Evolutionary conservation across 2,329 filamentous ascomycete genomes (phyloP), one percentile per base, ranked within the genome.

Genomic region (Aspergillus oerlinghausenensis): DNA sequence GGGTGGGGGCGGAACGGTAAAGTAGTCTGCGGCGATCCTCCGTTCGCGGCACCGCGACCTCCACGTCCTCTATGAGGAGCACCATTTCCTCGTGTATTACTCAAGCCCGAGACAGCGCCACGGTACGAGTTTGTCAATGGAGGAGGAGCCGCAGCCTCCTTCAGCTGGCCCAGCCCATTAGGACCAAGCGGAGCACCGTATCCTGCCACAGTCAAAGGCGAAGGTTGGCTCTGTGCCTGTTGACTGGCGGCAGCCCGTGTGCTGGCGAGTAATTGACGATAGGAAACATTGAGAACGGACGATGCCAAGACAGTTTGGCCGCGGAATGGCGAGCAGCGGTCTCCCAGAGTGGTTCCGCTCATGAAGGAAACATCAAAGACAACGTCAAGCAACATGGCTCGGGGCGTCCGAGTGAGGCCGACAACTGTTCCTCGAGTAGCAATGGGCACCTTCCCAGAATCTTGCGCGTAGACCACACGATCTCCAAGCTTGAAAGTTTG

Each of bases 361-460:
- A 99, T 97, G 75, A 99, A 99, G 0, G 91, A 89, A 11, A 85
- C 84, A 71, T 99, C 95, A 75, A 96, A 99, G 7, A 99, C 87
- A 56, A 97, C 84, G 71, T 99, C 94, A 40, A 99, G 81, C 56
- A 97, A 82, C 49, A 90, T 84, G 26, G 88, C 88, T 55, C 90
- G 89, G 21, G 92, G 83, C 29, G 92, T 97, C 55, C 90, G 88
- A 59, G 92, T 97, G 70, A 97, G 88, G 38, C 94, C 94, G 55
- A 96, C 88, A n/a, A 99, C 90, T 1, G 94, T 97, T 66, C 95
- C 94, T 54, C 88, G 86, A 53, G 89, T 89, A 38, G 89, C 92
- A 66, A 99, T 95, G 1, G 94, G 94, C 1, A 99, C 93, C 69
- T 96, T 93, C 63, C 94, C 94, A 55, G 92, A 91, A 64, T 93